Evolutionary conservation across 1,284 basidiomycete species (phyloP).

Genomic region (Mycena sp.): DNA sequence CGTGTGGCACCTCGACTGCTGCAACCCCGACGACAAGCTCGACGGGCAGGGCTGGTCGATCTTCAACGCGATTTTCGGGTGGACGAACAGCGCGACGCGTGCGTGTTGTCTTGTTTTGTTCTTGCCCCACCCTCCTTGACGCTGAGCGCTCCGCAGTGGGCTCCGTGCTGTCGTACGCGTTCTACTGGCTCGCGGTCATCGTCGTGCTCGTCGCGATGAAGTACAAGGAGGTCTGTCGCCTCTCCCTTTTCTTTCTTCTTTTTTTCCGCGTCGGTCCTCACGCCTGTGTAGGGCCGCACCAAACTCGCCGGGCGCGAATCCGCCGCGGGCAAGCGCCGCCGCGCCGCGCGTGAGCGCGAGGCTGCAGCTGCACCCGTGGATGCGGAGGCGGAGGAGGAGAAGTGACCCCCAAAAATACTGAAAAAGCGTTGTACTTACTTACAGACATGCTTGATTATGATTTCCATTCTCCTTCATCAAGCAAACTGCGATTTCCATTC

Average conservation of each 20-base stretch:
- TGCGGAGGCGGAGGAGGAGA: neutral
- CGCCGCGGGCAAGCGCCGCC: conserved; percentile 47
- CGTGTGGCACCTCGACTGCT: conserved; percentile 91
- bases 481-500: no score
- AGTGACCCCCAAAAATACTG: neutral
- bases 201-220: conserved; percentile 74
- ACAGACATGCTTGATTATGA: no score
- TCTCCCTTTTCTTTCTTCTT: no score
- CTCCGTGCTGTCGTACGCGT: conserved; percentile 76
- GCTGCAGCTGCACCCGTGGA: neutral
- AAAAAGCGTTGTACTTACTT: no score
- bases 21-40: conserved; percentile 59
- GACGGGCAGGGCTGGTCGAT: conserved; percentile 75
- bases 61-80: conserved; percentile 79
- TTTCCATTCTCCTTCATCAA: no score
- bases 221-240: conserved; percentile 55
- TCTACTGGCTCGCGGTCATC: conserved; percentile 84
- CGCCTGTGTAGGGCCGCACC: conserved; percentile 44
- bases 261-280: no score
- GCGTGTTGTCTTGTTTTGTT: conserved; percentile 28
- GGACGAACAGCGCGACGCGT: conserved; percentile 77
- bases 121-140: neutral
- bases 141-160: conserved; percentile 56
- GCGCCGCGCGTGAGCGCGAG: conserved; percentile 34
- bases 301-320: conserved; percentile 55